A percentile compares a stretch with the other conserved stretches of the same genome.
Evolutionary conservation across 495 filamentous ascomycete genomes (phyloP).

Genomic region (Podospora anserina): DNA sequence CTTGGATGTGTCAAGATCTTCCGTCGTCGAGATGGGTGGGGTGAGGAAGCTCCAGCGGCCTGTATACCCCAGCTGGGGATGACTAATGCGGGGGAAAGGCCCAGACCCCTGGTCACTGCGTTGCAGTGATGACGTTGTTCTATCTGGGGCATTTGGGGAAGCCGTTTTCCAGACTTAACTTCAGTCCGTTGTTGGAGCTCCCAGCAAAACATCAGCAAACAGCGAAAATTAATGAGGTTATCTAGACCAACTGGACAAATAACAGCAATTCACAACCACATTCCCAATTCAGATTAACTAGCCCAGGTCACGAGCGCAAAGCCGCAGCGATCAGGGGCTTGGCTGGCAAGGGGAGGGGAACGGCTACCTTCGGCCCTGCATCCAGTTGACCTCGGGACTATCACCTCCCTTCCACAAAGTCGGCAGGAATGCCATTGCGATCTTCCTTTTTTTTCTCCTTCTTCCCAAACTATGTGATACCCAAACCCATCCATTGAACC

Average conservation of each 20-base stretch:
- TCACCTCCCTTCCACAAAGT: slow-evolving; percentile 4
- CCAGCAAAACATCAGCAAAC: neutral
- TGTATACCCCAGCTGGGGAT: slow-evolving; percentile 7
- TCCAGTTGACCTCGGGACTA: slow-evolving; percentile 1
- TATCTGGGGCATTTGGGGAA: slow-evolving; percentile 1
- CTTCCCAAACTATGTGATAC: slow-evolving; percentile 1
- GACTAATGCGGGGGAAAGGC: slow-evolving; percentile 22
- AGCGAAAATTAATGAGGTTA: neutral
- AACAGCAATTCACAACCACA: neutral
- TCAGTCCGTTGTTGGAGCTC: neutral
- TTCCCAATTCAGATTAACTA: neutral
- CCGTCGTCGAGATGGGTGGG: neutral
- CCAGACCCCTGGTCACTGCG: neutral
- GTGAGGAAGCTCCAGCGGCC: neutral
- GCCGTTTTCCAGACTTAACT: neutral
- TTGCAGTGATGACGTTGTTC: slow-evolving; percentile 20
- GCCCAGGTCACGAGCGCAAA: slow-evolving; percentile 3
- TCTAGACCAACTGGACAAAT: neutral
- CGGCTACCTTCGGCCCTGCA: slow-evolving; percentile 7
- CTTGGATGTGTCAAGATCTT: neutral
- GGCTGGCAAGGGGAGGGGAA: slow-evolving; percentile 1
- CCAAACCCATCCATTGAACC: slow-evolving; percentile 1
- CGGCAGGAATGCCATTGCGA: slow-evolving; percentile 5
- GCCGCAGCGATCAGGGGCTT: neutral
- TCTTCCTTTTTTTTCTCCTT: neutral